Conservation (phyloP, 1,284 basidiomycete genomes). For the Bondarzewia mesenterica region DNA sequence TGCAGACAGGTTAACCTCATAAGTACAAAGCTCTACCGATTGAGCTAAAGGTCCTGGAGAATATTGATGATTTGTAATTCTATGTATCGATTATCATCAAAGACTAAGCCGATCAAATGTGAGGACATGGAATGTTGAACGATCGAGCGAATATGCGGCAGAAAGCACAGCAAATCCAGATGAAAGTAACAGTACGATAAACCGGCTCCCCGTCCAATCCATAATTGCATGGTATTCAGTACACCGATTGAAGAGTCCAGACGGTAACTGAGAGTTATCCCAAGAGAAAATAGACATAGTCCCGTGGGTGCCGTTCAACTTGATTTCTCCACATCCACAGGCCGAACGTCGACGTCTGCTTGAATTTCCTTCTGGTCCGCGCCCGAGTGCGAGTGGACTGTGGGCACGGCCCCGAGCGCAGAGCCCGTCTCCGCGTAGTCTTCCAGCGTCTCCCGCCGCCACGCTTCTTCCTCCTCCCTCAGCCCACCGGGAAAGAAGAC, state of each 20-base stretch:
- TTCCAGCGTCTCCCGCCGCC: conserved; percentile 6
- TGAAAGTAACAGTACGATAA: too few species aligned
- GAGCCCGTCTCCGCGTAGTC: not conserved
- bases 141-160: too few species aligned
- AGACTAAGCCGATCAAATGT: not conserved
- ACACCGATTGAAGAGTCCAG: too few species aligned
- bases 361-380: not conserved
- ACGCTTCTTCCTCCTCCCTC: conserved; percentile 13
- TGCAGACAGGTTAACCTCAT: conserved; percentile 28
- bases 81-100: not conserved
- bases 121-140: not conserved
- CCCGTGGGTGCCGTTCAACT: too few species aligned
- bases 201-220: too few species aligned
- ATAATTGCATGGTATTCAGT: too few species aligned
- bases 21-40: conserved; percentile 43
- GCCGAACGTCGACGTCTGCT: not conserved
- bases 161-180: too few species aligned
- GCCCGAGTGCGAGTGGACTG: not conserved
- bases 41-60: conserved; percentile 36
- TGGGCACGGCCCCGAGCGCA: not conserved
- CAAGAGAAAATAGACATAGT: too few species aligned
- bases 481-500: conserved; percentile 15
- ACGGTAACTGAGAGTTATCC: too few species aligned
- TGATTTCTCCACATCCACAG: too few species aligned
- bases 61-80: not conserved